A percentile compares a stretch with the other conserved stretches of the same genome.
Evolutionary conservation across 306 rosid genomes (phyloP).

Genomic region (Lupinus albus): DNA sequence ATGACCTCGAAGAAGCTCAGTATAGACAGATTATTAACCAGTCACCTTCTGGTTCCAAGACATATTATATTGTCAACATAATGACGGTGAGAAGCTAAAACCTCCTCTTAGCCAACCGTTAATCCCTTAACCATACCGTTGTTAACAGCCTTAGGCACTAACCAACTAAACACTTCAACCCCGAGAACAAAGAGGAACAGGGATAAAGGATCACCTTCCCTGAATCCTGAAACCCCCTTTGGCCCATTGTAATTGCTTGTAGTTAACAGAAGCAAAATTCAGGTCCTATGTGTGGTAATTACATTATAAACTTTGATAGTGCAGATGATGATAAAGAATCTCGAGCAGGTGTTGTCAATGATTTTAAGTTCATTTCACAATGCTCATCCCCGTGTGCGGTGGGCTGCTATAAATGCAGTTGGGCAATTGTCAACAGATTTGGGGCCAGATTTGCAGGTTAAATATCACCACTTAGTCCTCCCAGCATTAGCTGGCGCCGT

Average conservation of each 20-base stretch:
- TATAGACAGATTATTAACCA: too few relatives aligned
- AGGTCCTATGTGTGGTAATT: not conserved
- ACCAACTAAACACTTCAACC: too few relatives aligned
- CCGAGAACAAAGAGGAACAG: too few relatives aligned
- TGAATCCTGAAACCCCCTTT: too few relatives aligned
- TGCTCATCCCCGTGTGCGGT: conserved; percentile 68
- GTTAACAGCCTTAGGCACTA: too few relatives aligned
- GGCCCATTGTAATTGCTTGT: not conserved
- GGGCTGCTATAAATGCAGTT: conserved; percentile 84
- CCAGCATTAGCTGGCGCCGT: conserved; percentile 73
- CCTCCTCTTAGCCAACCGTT: too few relatives aligned
- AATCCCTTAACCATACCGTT: too few relatives aligned
- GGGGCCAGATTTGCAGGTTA: conserved; percentile 72
- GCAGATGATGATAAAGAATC: conserved; percentile 71
- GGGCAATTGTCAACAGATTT: conserved; percentile 80
- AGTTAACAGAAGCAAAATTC: not conserved
- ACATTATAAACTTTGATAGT: conserved; percentile 29
- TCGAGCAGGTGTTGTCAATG: conserved; percentile 70
- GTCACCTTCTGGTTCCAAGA: too few relatives aligned
- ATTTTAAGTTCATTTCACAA: conserved; percentile 60
- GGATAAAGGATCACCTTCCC: too few relatives aligned
- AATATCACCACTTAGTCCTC: conserved; percentile 58
- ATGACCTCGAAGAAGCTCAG: too few relatives aligned
- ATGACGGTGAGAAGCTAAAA: too few relatives aligned
- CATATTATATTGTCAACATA: too few relatives aligned